A percentile compares a stretch with the other conserved stretches of the same genome.
Evolutionary conservation across 257 asterid species (phyloP).

Genomic region (Apocynum venetum): DNA sequence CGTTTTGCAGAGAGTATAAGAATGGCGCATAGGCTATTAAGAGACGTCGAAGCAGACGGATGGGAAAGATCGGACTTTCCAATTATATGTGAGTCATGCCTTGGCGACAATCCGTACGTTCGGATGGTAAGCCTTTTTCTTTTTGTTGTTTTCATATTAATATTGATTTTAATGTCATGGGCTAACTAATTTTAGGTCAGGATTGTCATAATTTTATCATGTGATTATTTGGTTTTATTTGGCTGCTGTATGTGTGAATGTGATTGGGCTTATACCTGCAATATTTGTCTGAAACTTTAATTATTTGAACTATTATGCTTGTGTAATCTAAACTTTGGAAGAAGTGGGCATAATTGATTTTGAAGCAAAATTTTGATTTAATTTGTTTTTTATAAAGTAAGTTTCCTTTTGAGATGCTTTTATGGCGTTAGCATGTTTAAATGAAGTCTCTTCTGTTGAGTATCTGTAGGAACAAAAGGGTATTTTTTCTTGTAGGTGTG

Average conservation of each 20-base stretch:
- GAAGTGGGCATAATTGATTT: not conserved
- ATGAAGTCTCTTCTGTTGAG: too few species aligned
- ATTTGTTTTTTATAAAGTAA: not conserved
- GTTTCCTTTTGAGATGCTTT: not conserved
- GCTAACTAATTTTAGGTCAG: not conserved
- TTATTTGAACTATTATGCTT: not conserved
- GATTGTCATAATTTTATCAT: not conserved
- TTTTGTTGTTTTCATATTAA: not conserved
- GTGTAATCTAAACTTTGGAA: not conserved
- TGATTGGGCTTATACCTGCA: too few species aligned
- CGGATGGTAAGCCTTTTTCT: slow-evolving; percentile 63
- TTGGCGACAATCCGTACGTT: slow-evolving; percentile 91
- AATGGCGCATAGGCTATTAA: slow-evolving; percentile 91
- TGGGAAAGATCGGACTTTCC: slow-evolving; percentile 99
- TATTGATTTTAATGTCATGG: slow-evolving; percentile 8
- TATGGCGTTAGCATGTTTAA: not conserved
- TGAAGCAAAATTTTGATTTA: too few species aligned
- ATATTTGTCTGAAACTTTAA: not conserved
- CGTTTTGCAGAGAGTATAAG: slow-evolving; percentile 5
- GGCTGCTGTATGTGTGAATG: not conserved
- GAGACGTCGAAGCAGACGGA: slow-evolving; percentile 93
- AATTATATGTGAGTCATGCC: slow-evolving; percentile 93
- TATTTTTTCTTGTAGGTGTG: too few species aligned
- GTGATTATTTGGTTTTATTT: not conserved
- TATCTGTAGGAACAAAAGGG: too few species aligned